Evolutionary conservation across 257 asterid genomes (phyloP).

Genomic region (Ilex asprella): DNA sequence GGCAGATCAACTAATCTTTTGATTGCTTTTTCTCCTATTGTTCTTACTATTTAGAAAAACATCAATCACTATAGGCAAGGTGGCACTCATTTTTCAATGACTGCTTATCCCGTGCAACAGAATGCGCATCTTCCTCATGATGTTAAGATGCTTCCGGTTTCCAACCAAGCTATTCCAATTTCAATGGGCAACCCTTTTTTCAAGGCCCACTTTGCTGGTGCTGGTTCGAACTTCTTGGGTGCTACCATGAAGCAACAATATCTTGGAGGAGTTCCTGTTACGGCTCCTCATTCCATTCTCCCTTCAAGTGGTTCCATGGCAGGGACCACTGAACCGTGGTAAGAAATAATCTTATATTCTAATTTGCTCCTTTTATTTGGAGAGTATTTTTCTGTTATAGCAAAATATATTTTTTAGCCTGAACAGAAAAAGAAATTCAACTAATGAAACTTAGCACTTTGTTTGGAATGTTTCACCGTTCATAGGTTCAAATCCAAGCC

Average conservation of each 20-base stretch:
- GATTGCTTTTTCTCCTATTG: not conserved
- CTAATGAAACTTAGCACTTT: not conserved
- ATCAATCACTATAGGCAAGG: not conserved
- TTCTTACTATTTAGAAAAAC: not conserved
- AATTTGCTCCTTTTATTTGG: not conserved
- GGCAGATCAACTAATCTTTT: too few relatives aligned
- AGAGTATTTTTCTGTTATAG: too few relatives aligned
- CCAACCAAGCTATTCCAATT: constrained; percentile 8
- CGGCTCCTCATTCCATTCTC: constrained; percentile 25
- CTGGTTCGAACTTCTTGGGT: constrained; percentile 29
- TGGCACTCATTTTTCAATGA: constrained; percentile 13
- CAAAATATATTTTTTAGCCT: too few relatives aligned
- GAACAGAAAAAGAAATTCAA: too few relatives aligned
- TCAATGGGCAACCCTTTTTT: constrained; percentile 23
- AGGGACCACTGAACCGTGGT: constrained; percentile 53
- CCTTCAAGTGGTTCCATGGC: constrained; percentile 28
- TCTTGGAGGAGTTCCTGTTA: constrained; percentile 41
- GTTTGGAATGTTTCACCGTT: constrained; percentile 5
- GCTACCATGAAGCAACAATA: constrained; percentile 33
- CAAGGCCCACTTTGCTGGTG: constrained; percentile 26
- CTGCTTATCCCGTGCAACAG: constrained; percentile 19
- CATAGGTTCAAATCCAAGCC: constrained; percentile 41
- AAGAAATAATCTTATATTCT: constrained; percentile 7
- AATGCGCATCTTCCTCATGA: constrained; percentile 19
- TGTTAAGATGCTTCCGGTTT: constrained; percentile 27